These are phyloP conservation scores for Linum trigynum DNA, from an alignment of 345 rosid genomes.

Conservation along the genomic window DNA sequence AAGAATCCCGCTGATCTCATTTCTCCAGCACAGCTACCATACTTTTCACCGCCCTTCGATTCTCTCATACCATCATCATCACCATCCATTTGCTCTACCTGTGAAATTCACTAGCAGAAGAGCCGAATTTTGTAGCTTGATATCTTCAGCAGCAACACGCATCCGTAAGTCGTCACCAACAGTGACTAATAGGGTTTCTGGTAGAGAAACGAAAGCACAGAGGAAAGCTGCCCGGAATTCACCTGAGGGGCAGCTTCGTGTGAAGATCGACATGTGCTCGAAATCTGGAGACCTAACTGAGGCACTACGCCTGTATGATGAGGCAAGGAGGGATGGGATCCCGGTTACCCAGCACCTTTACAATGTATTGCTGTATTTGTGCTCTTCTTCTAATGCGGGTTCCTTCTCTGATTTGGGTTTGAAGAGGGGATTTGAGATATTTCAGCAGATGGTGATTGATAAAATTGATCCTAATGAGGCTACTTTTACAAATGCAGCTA, in stretches of 20 bases:
- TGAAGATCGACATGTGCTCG: constrained; percentile 62
- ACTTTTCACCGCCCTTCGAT: neutral
- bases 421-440: constrained; percentile 73
- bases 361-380: constrained; percentile 66
- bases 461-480: constrained; percentile 75
- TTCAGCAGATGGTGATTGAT: constrained; percentile 55
- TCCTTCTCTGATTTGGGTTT: constrained; percentile 28
- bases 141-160: neutral
- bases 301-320: constrained; percentile 77
- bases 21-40: neutral
- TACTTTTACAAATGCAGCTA: constrained; percentile 74
- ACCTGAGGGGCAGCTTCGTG: constrained; percentile 47
- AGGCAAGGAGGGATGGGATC: constrained; percentile 44
- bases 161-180: neutral
- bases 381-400: constrained; percentile 34
- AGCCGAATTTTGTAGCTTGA: neutral
- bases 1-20: neutral
- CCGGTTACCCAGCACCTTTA: constrained; percentile 50
- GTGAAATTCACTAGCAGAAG: neutral
- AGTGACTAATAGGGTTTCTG: neutral
- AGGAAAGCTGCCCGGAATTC: constrained; percentile 47
- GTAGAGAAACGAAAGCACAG: constrained; percentile 22
- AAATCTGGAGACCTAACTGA: constrained; percentile 46
- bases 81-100: neutral
- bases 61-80: neutral